These are phyloP conservation scores for Podochytrium sp. DNA, from an alignment of 192 early-diverging fungal genomes.

Conservation along the genomic window DNA sequence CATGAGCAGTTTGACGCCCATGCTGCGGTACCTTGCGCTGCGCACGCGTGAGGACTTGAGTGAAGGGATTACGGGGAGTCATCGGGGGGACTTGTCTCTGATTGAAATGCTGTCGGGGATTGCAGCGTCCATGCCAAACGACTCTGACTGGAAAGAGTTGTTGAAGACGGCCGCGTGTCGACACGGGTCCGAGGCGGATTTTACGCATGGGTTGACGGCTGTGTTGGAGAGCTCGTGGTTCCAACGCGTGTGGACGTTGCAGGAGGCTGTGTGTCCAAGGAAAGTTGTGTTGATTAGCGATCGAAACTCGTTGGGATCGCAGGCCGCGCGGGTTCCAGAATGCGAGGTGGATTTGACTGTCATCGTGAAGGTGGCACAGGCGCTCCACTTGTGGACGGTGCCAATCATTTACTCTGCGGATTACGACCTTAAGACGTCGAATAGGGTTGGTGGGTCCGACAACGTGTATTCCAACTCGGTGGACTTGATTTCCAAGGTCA, in stretches of 20 bases:
- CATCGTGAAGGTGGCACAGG: neutral
- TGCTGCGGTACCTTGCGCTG: neutral
- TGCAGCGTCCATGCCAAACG: neutral
- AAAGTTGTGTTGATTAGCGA: neutral
- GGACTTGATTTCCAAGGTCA: neutral
- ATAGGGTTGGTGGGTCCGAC: neutral
- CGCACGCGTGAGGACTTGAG: neutral
- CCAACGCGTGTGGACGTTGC: slow-evolving; percentile 4
- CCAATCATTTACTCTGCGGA: neutral
- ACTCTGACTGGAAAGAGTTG: neutral
- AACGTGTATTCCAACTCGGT: neutral
- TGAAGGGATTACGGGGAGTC: neutral
- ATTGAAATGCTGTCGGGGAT: neutral
- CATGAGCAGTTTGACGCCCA: neutral
- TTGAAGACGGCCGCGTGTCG: neutral
- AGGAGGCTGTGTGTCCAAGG: neutral
- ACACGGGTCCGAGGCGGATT: neutral
- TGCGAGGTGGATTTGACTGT: neutral
- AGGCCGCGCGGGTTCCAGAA: neutral
- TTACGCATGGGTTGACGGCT: neutral
- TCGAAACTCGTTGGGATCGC: neutral
- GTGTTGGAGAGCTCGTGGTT: neutral
- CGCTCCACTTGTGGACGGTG: neutral
- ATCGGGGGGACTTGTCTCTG: neutral
- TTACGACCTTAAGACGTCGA: neutral